Evolutionary conservation across 208 protist species (phyloP), one percentile per base, ranked within the genome.

Genomic region (Trypanosoma melophagium): DNA sequence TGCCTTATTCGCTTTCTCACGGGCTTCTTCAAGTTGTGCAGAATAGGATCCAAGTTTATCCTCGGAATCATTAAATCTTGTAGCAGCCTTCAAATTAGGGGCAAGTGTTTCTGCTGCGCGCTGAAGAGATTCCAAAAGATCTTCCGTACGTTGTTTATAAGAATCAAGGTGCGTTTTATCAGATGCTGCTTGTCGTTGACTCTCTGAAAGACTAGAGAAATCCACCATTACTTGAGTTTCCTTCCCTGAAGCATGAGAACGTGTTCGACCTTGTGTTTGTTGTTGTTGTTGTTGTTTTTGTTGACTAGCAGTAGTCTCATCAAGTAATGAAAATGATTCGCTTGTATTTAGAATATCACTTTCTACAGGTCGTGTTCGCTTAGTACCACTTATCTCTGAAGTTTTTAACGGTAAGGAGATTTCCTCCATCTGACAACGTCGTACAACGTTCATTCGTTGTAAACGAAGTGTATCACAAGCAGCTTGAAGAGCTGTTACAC

Each of bases 371-470:
- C 82, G 77, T 21, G 35, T 25, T 49, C 80, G 86, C 63, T 92
- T 94, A 28, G 60, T 66, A 41, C 84, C 82, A 19, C 13, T 38
- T 7, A 60, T 40, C 28, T 74, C 68, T n/a, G 65, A 50, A 24
- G 69, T 62, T 64, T 74, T 84, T 42, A 95, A 64, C 16, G 83
- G 86, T 0, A 98, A 56, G 7, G 76, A 71, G 16, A 94, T 85
- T 60, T 93, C 90, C 47, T 97, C 86, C 77, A 97, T 92, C 55
- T 94, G 80, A 66, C 88, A 94, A 2, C 86, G 85, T 13, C 81
- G 83, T 28, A 97, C 80, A 41, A 96, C 53, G 51, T 79, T 82
- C 28, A 89, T 74, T 31, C 96, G 90, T n/a, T 79, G 76, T 40
- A 80, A 72, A 4, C 92, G 86, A 58, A 95, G 71, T 31, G 86